A percentile compares a stretch with the other conserved stretches of the same genome.
Conservation (phyloP, 2,329 filamentous ascomycete species). For the Triangularia verruculosa region DNA sequence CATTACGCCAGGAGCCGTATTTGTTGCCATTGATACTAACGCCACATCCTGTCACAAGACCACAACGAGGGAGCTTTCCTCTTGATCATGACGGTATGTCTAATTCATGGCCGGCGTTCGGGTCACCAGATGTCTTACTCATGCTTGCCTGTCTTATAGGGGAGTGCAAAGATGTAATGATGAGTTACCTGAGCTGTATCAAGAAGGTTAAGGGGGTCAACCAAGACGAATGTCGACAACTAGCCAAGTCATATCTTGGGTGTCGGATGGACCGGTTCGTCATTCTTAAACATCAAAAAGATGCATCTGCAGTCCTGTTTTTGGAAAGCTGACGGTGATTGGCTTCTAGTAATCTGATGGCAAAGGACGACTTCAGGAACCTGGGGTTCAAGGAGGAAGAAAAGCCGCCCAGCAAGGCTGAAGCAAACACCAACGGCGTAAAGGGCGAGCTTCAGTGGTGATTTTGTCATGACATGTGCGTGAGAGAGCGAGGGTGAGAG, state of each 20-base stretch:
- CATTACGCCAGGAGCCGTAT: neutral
- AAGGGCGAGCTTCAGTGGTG: conserved; percentile 38
- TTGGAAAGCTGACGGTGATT: neutral
- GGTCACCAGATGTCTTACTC: conserved; percentile 2
- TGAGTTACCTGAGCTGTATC: conserved; percentile 80
- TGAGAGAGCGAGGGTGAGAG: neutral
- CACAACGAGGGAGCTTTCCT: conserved; percentile 92
- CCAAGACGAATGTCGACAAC: conserved; percentile 75
- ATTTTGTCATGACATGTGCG: neutral
- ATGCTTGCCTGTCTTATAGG: conserved; percentile 47
- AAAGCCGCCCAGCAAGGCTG: conserved; percentile 26
- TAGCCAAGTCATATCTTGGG: conserved; percentile 84
- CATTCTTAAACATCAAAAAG: neutral
- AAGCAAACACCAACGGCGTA: conserved; percentile 22
- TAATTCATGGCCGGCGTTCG: neutral
- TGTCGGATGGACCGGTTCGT: conserved; percentile 93
- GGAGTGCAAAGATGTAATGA: conserved; percentile 91
- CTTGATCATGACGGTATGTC: conserved; percentile 77
- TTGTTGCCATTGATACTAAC: neutral
- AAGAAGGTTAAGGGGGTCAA: conserved; percentile 82
- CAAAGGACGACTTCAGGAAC: conserved; percentile 91
- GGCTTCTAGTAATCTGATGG: conserved; percentile 81
- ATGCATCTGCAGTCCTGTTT: neutral
- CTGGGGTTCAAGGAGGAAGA: conserved; percentile 68
- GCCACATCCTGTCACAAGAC: conserved; percentile 47